These are phyloP conservation scores for Cichorium intybus DNA, from an alignment of 140 eudicot genomes.

Conservation along the genomic window DNA sequence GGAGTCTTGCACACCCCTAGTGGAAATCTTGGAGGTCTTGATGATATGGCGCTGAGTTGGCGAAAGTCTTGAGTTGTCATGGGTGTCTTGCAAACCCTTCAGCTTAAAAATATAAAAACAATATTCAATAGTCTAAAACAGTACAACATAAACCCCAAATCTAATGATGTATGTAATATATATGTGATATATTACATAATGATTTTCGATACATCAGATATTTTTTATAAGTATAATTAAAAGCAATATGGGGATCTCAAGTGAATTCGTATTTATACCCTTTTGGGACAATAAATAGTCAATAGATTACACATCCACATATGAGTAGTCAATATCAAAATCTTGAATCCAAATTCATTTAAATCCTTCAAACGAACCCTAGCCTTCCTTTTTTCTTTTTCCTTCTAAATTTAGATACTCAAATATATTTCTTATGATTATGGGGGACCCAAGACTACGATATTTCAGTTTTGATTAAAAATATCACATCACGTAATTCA, in stretches of 20 bases:
- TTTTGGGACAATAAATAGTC: conserved; percentile 5
- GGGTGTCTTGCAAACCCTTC: no score
- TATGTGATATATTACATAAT: no score
- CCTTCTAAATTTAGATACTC: conserved; percentile 24
- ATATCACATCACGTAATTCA: conserved; percentile 7
- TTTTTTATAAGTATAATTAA: no score
- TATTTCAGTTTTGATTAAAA: conserved; percentile 8
- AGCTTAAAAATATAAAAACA: no score
- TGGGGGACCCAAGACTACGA: conserved; percentile 34
- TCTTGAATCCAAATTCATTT: conserved; percentile 2
- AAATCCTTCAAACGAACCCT: conserved; percentile 25
- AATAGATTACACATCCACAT: conserved; percentile 19
- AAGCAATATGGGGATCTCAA: neutral
- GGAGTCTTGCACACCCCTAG: no score
- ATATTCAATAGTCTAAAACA: no score
- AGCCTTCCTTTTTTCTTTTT: conserved; percentile 28
- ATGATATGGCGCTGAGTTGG: no score
- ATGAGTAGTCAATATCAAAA: conserved; percentile 35
- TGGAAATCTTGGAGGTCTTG: no score
- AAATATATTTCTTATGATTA: conserved; percentile 31
- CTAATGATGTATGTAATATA: no score
- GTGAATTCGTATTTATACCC: neutral
- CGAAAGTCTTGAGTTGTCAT: no score
- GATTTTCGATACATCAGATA: no score
- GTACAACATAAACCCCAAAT: no score